Percentiles rank a stretch among this genome's conserved stretches.
These are phyloP conservation scores for Neonectria magnoliae DNA, from an alignment of 2,329 filamentous ascomycete genomes.

Conservation along the genomic window DNA sequence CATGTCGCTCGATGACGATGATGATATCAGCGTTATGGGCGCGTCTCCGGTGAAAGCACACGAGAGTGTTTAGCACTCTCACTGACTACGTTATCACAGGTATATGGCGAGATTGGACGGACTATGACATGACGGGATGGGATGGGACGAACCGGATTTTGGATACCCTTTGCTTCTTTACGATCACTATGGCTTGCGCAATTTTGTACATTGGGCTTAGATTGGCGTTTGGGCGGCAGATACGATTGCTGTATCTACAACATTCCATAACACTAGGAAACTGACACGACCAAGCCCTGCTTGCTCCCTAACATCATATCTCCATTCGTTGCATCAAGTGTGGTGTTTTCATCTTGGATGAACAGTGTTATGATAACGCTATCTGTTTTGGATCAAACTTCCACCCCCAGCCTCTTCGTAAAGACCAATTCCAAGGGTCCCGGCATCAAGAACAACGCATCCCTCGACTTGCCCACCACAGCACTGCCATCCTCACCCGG, in stretches of 20 bases:
- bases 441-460: not conserved
- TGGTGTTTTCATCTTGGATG: not conserved
- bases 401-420: not conserved
- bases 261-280: not conserved
- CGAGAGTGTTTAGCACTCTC: constrained; percentile 50
- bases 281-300: not conserved
- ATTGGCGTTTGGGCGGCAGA: not conserved
- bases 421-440: constrained; percentile 1
- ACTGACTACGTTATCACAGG: not conserved
- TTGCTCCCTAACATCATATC: not conserved
- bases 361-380: not conserved
- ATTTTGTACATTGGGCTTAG: not conserved
- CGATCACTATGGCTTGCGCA: constrained; percentile 5
- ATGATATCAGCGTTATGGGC: constrained; percentile 49
- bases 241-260: not conserved
- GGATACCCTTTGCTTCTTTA: constrained; percentile 36
- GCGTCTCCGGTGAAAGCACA: constrained; percentile 50
- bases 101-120: not conserved
- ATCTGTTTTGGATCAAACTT: not conserved
- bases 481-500: constrained; percentile 4
- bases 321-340: not conserved
- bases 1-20: constrained; percentile 40
- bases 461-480: not conserved
- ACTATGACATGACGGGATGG: not conserved
- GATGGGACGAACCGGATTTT: constrained; percentile 7